A percentile compares a stretch with the other conserved stretches of the same genome.
Conservation (phyloP, 2,329 filamentous ascomycete species). For the Ceratocystis diversiconidia region DNA sequence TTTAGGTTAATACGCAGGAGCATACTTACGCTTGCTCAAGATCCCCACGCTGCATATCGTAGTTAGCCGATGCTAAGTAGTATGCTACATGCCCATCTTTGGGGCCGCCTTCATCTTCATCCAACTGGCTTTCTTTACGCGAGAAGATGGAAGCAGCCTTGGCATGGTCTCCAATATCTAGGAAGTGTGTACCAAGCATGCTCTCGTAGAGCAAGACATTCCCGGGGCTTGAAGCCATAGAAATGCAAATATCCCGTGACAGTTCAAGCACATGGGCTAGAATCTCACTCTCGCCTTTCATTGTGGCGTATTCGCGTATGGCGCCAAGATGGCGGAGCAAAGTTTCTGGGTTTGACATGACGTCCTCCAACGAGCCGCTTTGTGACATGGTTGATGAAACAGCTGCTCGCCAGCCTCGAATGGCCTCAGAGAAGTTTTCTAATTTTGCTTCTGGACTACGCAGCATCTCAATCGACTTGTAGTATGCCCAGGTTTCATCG, state of each 20-base stretch:
- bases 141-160: constrained; percentile 39
- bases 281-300: constrained; percentile 35
- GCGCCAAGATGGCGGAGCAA: constrained; percentile 38
- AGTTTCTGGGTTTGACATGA: constrained; percentile 29
- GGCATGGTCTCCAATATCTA: constrained; percentile 37
- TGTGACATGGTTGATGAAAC: constrained; percentile 16
- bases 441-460: constrained; percentile 5
- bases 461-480: constrained; percentile 17
- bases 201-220: constrained; percentile 34
- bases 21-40: constrained; percentile 42
- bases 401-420: constrained; percentile 15
- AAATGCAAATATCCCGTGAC: constrained; percentile 28
- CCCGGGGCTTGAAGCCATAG: constrained; percentile 23
- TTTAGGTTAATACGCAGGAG: background rate
- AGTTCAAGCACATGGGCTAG: constrained; percentile 36
- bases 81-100: constrained; percentile 31
- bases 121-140: constrained; percentile 37
- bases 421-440: constrained; percentile 11
- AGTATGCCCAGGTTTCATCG: constrained; percentile 17
- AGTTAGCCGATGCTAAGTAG: constrained; percentile 61
- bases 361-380: constrained; percentile 16
- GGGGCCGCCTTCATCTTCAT: constrained; percentile 26
- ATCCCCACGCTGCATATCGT: constrained; percentile 52
- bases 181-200: constrained; percentile 38
- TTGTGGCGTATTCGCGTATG: constrained; percentile 36